Percentiles rank a stretch among this genome's conserved stretches.
These are phyloP conservation scores for Gentiana dahurica DNA, from an alignment of 257 asterid genomes.

Conservation along the genomic window DNA sequence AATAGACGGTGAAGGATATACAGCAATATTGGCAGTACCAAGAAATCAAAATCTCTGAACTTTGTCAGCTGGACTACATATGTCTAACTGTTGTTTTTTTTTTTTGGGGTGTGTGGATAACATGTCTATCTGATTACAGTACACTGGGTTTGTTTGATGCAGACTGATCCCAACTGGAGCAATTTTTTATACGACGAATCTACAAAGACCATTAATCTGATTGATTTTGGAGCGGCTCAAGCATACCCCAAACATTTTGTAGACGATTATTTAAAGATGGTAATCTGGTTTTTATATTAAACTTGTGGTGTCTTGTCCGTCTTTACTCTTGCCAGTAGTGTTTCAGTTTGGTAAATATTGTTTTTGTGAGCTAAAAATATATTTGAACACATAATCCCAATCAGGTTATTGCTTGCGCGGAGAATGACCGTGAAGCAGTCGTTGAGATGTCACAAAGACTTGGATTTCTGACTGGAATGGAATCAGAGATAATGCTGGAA, in stretches of 20 bases:
- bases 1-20: too few species aligned
- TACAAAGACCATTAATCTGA: slow-evolving; percentile 59
- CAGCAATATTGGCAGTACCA: too few species aligned
- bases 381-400: neutral
- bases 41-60: too few species aligned
- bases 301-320: neutral
- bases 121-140: slow-evolving; percentile 2
- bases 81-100: too few species aligned
- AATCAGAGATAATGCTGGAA: slow-evolving; percentile 77
- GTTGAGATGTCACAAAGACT: slow-evolving; percentile 84
- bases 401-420: slow-evolving; percentile 89
- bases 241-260: slow-evolving; percentile 74
- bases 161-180: slow-evolving; percentile 99
- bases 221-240: slow-evolving; percentile 96
- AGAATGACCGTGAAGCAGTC: slow-evolving; percentile 59
- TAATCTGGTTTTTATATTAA: slow-evolving; percentile 14
- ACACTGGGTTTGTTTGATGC: slow-evolving; percentile 29
- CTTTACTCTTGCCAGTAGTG: neutral
- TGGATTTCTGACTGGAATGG: slow-evolving; percentile 88
- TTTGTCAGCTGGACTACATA: too few species aligned
- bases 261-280: slow-evolving; percentile 86
- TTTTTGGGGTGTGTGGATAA: neutral
- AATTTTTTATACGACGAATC: slow-evolving; percentile 69
- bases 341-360: neutral
- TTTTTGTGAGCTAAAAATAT: neutral